Percentiles rank a stretch among this genome's conserved stretches.
phyloP scores from a whole-genome alignment of 1,139 yeast species.

The Yamadazyma buinensis region DNA sequence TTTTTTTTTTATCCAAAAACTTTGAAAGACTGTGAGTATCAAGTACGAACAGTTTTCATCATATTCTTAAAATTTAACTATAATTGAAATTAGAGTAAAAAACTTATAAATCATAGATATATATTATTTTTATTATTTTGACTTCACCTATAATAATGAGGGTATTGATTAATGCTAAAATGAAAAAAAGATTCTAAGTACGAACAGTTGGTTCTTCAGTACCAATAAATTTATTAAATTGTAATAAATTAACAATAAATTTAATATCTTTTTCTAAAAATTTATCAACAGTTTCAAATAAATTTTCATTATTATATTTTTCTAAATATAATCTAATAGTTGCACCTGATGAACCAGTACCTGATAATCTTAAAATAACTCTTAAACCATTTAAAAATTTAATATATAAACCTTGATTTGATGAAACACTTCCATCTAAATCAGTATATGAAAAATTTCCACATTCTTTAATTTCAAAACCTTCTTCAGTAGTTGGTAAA shows the following conservation, averaged over 20 bases:
- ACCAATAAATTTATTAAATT: conserved; percentile 71
- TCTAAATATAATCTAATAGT: conserved; percentile 92
- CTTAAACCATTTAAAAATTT: conserved; percentile 81
- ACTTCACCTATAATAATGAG: no score
- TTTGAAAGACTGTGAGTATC: no score
- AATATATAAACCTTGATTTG: conserved; percentile 88
- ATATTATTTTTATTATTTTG: not conserved
- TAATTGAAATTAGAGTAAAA: no score
- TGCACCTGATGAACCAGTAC: conserved; percentile 98
- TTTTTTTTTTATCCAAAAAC: no score
- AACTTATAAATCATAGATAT: no score
- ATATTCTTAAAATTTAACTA: no score
- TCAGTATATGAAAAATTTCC: conserved; percentile 93
- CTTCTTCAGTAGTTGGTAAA: conserved; percentile 39
- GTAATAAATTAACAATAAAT: conserved; percentile 63
- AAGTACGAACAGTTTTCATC: no score
- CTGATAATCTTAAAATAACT: conserved; percentile 87
- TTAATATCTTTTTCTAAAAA: conserved; percentile 62
- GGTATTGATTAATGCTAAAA: no score
- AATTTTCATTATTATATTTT: conserved; percentile 66
- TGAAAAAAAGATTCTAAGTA: conserved; percentile 49
- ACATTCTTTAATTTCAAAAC: conserved; percentile 59
- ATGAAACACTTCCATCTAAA: conserved; percentile 86
- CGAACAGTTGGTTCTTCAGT: conserved; percentile 86
- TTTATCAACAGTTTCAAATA: conserved; percentile 57